These are phyloP conservation scores for Neonothopanus nambi DNA, from an alignment of 1,284 basidiomycete species.

Conservation along the genomic window DNA sequence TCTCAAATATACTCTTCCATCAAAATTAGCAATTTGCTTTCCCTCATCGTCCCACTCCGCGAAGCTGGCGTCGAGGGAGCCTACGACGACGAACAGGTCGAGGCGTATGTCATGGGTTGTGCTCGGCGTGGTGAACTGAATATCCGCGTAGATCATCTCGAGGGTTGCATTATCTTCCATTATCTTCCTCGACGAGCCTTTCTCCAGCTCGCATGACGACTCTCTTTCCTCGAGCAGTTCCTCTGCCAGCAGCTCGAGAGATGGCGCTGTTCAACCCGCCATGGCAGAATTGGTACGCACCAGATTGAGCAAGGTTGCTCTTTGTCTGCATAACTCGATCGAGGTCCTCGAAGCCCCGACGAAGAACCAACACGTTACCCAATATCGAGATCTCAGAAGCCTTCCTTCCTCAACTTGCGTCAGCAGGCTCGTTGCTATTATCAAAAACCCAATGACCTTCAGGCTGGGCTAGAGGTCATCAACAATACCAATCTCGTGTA, in stretches of 20 bases:
- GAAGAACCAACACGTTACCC: constrained; percentile 50
- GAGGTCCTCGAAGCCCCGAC: constrained; percentile 39
- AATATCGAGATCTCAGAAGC: constrained; percentile 99
- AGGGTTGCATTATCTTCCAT: constrained; percentile 83
- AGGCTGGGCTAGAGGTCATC: constrained; percentile 95
- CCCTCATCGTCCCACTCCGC: constrained; percentile 76
- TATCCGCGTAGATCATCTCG: constrained; percentile 89
- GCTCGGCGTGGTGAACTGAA: constrained; percentile 87
- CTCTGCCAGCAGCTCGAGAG: not conserved
- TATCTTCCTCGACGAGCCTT: constrained; percentile 84
- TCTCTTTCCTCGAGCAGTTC: not conserved
- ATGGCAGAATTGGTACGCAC: constrained; percentile 72
- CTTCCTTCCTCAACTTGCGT: constrained; percentile 95
- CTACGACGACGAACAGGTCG: constrained; percentile 78
- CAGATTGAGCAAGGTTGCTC: constrained; percentile 76
- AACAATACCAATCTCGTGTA: constrained; percentile 99
- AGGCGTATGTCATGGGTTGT: constrained; percentile 92
- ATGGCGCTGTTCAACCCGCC: constrained; percentile 60
- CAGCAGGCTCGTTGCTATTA: constrained; percentile 99
- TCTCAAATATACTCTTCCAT: constrained; percentile 96
- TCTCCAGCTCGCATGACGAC: constrained; percentile 48
- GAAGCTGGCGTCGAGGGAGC: constrained; percentile 50
- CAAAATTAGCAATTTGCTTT: constrained; percentile 75
- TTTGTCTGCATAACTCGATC: constrained; percentile 73
- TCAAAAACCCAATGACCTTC: constrained; percentile 92